These are phyloP conservation scores for Epichloe coenophiala DNA, from an alignment of 2,329 filamentous ascomycete genomes.

Conservation along the genomic window DNA sequence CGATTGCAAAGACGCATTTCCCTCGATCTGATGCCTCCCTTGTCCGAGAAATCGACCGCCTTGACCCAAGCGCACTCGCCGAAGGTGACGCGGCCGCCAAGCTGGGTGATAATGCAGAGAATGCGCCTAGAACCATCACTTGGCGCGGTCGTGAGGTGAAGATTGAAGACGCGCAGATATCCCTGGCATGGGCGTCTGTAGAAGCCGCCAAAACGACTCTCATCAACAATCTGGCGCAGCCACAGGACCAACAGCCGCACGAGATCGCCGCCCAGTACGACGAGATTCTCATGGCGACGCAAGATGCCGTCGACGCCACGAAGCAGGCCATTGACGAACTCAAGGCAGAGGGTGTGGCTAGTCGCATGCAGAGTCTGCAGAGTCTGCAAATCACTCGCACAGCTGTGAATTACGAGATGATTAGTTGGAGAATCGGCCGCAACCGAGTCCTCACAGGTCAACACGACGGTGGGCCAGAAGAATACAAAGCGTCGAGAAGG, in stretches of 20 bases:
- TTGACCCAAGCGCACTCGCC: constrained; percentile 55
- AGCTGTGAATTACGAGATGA: constrained; percentile 84
- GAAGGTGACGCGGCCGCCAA: constrained; percentile 35
- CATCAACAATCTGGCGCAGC: constrained; percentile 31
- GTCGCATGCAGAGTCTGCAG: constrained; percentile 82
- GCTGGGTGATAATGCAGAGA: constrained; percentile 34
- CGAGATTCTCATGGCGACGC: constrained; percentile 74
- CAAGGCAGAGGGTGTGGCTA: constrained; percentile 63
- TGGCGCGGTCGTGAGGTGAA: constrained; percentile 80
- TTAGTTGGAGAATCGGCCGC: constrained; percentile 87
- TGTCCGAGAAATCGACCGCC: constrained; percentile 51
- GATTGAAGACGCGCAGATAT: constrained; percentile 87
- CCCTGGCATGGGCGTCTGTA: constrained; percentile 65
- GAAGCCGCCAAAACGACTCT: constrained; percentile 37
- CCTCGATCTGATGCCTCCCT: constrained; percentile 49
- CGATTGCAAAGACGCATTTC: constrained; percentile 69
- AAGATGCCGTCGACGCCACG: constrained; percentile 87
- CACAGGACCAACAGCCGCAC: constrained; percentile 32
- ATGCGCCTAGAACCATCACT: constrained; percentile 59
- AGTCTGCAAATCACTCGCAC: constrained; percentile 84
- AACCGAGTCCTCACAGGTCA: constrained; percentile 81
- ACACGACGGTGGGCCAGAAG: constrained; percentile 57
- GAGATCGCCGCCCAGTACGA: constrained; percentile 83
- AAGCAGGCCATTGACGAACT: constrained; percentile 90
- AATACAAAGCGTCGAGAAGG: constrained; percentile 36